phyloP scores from a whole-genome alignment of 1,139 yeast genomes.

The Geotrichum phurueaensis region DNA sequence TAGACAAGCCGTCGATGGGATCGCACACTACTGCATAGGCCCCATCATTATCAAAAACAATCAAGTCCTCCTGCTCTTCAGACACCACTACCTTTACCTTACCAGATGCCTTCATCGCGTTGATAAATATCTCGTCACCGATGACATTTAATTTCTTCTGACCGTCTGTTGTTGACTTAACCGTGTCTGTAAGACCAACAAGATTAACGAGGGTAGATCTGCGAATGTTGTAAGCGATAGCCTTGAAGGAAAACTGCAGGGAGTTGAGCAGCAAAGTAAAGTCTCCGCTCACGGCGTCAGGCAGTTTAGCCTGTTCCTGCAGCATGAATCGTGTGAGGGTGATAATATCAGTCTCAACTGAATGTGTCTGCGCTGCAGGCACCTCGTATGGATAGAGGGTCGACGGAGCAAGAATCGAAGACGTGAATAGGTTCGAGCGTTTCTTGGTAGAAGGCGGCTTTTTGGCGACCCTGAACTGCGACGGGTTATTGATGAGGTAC shows the following conservation, averaged over 20 bases:
- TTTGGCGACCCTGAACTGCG: neutral
- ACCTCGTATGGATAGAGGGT: neutral
- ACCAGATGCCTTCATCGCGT: conserved; percentile 90
- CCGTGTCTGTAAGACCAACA: conserved; percentile 75
- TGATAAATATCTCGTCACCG: conserved; percentile 94
- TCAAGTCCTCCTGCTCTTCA: conserved; percentile 94
- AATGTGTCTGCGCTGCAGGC: neutral
- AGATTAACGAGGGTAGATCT: conserved; percentile 91
- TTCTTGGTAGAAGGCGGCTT: neutral
- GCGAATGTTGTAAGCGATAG: conserved; percentile 91
- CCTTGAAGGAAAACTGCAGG: conserved; percentile 90
- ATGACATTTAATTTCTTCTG: conserved; percentile 94
- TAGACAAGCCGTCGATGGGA: conserved; percentile 96
- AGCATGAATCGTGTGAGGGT: conserved; percentile 85
- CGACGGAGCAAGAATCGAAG: neutral
- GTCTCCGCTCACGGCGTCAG: conserved; percentile 69
- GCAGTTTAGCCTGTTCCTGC: conserved; percentile 67
- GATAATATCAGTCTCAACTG: conserved; percentile 63
- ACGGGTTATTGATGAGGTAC: neutral
- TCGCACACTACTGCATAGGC: conserved; percentile 95
- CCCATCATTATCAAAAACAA: conserved; percentile 67
- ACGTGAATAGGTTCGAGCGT: neutral
- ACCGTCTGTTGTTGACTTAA: conserved; percentile 90
- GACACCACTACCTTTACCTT: conserved; percentile 85
- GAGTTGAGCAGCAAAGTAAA: conserved; percentile 80